Base-by-base conservation (phyloP, 768 basidiomycete species). In the Royoungia palumana region DNA sequence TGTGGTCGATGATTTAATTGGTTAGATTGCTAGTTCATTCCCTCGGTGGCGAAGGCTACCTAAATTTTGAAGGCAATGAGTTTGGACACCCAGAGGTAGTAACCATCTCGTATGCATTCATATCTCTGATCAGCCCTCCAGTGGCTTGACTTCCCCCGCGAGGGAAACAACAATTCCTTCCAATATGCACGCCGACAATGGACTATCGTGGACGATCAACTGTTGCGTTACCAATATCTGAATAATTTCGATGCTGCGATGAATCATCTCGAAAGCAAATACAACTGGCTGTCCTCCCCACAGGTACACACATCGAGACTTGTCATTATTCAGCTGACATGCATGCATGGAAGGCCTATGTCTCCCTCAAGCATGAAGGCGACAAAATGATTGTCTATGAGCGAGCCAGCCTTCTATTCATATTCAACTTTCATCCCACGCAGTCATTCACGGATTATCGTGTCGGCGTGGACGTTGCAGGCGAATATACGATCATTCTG, bases 81-180 rank as follows among this genome's bases (percentile, higher is more conserved):
- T 99, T 99, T 63, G 95, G 95, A 36, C 95, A 99, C 67, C 95
- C 95, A 11, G 95, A 99, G 74, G 92, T 86, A 53, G 92, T 86
- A 53, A 39, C 73, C 64, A 19, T 40, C 19, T 3, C 22, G 28
- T 39, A 43, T 16, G 21, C 17, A 17, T 39, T 35, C 4, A 37
- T 35, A 39, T 22, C 36, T 37, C 21, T 38, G 27, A 54, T 28
- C 41, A 34, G 17, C 10, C 37, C n/a, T 46, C 14, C 41, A 92
- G 84, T 99, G 96, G 96, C 91, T 99, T 60, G 96, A 99, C 70
- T 99, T 99, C 72, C 96, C 96, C 35, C 88, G 96, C 25, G 90
- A 83, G 58, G 96, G 96, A 17, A 99, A 99, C 64, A 79, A 82
- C 65, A 90, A 93, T 69, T 96, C 94, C 12, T 99, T 94, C 81